Base-by-base conservation (phyloP, 148 eudicot genomes). In the Fallopia convolvulus region DNA sequence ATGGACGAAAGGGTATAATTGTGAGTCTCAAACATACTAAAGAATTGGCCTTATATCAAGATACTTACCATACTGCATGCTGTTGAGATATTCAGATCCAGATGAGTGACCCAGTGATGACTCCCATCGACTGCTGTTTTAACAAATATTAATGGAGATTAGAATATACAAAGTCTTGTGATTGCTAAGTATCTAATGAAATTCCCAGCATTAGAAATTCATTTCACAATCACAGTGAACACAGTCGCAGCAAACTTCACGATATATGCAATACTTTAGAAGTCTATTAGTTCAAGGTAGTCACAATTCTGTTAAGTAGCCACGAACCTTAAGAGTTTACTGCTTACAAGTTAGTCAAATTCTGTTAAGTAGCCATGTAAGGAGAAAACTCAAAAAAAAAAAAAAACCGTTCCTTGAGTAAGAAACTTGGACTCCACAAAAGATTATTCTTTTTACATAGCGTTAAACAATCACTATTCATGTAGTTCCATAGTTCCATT, bases 91-190 rank as follows among this genome's bases (percentile, higher is more conserved):
- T 75, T 92, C 93, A 72, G 88, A 75, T 79, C 91, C 99, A 80
- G 92, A 77, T 77, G 88, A 73, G 75, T 90, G 92, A 68, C 92
- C 90, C 55, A 88, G 47, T 68, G 90, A 90, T 32, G 93, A 82
- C 61, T 95, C 99, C 99, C 99, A 95, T 81, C 97, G 86, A 75
- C 90, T 86, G 73, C 84, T 82, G 49, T 49, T n/a, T 68, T 68
- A 68, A n/a, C 20, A 36, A 63, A 68, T 15, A 36, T 5, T 3
- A 68, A 68, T 2, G 46, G 44, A 39, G 15, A 14, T 33, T 33
- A 65, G 65, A 58, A 58, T 23, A 58, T 20, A 58, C 8, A 23
- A 58, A 58, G 32, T 21, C 23, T 60, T 23, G 32, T 60, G 20
- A 21, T 6, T 6, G 23, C 66, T 23, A 11, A 26, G 68, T 23